phyloP scores from a whole-genome alignment of 768 basidiomycete species.

The Strobilomyces echinocephalus region DNA sequence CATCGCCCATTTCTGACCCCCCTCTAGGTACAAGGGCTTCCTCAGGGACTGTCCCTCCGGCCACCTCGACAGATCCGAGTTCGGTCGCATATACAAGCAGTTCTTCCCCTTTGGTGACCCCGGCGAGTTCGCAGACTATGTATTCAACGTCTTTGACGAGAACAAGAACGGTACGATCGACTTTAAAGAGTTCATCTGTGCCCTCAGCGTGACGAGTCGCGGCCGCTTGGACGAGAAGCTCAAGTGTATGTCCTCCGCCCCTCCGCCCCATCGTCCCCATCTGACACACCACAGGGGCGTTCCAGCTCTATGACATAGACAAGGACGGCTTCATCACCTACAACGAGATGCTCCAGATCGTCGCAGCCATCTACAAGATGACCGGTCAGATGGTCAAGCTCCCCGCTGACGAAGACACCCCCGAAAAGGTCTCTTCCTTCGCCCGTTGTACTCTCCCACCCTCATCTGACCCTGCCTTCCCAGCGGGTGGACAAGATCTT shows the following conservation, averaged over 20 bases:
- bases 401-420: slow-evolving; percentile 98
- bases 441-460: slow-evolving; percentile 1
- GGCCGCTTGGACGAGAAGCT: slow-evolving; percentile 96
- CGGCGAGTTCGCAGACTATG: slow-evolving; percentile 92
- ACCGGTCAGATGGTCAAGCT: slow-evolving; percentile 99
- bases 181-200: slow-evolving; percentile 99
- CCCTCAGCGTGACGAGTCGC: slow-evolving; percentile 89
- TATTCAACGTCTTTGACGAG: slow-evolving; percentile 96
- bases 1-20: slow-evolving; percentile 9
- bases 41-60: slow-evolving; percentile 98
- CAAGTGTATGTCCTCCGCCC: slow-evolving; percentile 63
- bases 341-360: slow-evolving; percentile 98
- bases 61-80: slow-evolving; percentile 92
- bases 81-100: slow-evolving; percentile 97
- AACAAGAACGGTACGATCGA: slow-evolving; percentile 97
- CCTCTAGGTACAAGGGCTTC: slow-evolving; percentile 93
- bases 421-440: slow-evolving; percentile 73
- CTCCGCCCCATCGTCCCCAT: slow-evolving; percentile 6
- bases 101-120: slow-evolving; percentile 99
- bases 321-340: slow-evolving; percentile 98
- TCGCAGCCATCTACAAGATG: slow-evolving; percentile 99
- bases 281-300: slow-evolving; percentile 72
- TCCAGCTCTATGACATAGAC: slow-evolving; percentile 98
- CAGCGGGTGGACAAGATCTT: slow-evolving; percentile 99
- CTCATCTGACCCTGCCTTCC: slow-evolving; percentile 10